phyloP scores from a whole-genome alignment of 2,329 filamentous ascomycete genomes.

The Thyridium curvatum region DNA sequence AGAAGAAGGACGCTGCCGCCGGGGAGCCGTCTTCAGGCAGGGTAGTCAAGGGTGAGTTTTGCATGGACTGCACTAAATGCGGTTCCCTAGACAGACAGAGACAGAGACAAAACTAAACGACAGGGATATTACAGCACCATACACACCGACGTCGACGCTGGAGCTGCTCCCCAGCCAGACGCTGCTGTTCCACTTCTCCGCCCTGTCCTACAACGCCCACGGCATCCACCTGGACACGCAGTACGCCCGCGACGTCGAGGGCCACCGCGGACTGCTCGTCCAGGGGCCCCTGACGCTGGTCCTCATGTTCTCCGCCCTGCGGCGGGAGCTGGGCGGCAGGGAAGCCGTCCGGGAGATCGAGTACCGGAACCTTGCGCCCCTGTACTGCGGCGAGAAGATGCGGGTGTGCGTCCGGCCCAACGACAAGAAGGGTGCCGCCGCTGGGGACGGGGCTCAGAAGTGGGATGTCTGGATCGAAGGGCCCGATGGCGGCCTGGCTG shows the following conservation, averaged over 20 bases:
- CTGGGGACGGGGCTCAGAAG: constrained; percentile 30
- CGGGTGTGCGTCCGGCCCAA: constrained; percentile 58
- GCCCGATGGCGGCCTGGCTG: constrained; percentile 53
- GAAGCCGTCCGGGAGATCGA: constrained; percentile 49
- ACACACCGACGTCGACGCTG: constrained; percentile 30
- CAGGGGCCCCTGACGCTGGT: constrained; percentile 80
- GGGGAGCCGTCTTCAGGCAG: constrained; percentile 4
- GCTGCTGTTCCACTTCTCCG: constrained; percentile 85
- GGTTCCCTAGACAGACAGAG: too few species aligned
- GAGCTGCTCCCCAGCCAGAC: constrained; percentile 58
- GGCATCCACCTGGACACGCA: constrained; percentile 75
- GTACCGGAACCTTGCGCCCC: constrained; percentile 76
- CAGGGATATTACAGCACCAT: neutral
- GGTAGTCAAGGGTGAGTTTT: constrained; percentile 18
- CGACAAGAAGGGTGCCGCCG: constrained; percentile 29
- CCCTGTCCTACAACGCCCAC: constrained; percentile 89
- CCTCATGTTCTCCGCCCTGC: constrained; percentile 65
- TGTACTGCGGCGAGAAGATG: constrained; percentile 69
- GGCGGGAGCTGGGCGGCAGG: constrained; percentile 32
- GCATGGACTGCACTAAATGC: neutral
- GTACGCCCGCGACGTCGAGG: constrained; percentile 67
- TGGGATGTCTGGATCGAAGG: constrained; percentile 64
- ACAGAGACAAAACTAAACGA: too few species aligned
- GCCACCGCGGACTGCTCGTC: constrained; percentile 69
- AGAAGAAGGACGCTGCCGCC: constrained; percentile 5